These are phyloP conservation scores for Neocatenulostroma microsporum DNA, from an alignment of 2,329 filamentous ascomycete genomes.

Conservation along the genomic window DNA sequence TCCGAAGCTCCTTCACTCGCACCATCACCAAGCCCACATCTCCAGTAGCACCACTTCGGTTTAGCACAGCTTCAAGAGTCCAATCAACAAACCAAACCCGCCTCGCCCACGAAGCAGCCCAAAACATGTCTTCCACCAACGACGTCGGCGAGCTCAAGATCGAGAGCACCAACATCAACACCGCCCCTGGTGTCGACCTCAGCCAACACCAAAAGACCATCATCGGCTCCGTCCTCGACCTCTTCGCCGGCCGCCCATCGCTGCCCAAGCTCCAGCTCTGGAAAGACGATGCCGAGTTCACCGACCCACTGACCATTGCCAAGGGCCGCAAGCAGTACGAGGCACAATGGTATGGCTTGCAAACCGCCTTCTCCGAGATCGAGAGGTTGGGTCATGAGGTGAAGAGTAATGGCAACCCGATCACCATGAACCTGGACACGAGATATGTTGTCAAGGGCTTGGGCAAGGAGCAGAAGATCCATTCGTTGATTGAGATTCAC, in stretches of 20 bases:
- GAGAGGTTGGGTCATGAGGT: conserved; percentile 49
- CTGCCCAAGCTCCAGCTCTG: conserved; percentile 54
- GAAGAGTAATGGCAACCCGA: conserved; percentile 50
- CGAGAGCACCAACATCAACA: conserved; percentile 49
- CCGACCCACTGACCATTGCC: conserved; percentile 53
- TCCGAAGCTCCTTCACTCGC: conserved; percentile 1
- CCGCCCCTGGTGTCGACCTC: conserved; percentile 45
- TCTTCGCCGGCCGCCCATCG: conserved; percentile 54
- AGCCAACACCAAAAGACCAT: conserved; percentile 46
- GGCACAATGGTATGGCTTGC: conserved; percentile 53
- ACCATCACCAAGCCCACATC: conserved; percentile 1
- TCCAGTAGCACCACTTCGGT: too few species aligned
- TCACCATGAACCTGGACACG: conserved; percentile 48
- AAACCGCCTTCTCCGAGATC: conserved; percentile 52
- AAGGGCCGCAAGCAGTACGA: conserved; percentile 47
- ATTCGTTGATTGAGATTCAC: conserved; percentile 43
- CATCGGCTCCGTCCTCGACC: conserved; percentile 53
- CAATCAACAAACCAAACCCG: neutral
- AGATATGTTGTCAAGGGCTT: conserved; percentile 49
- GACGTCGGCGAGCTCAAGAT: conserved; percentile 36
- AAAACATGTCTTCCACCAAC: conserved; percentile 19
- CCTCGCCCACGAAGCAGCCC: neutral
- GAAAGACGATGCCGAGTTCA: conserved; percentile 51
- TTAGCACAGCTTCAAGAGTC: neutral
- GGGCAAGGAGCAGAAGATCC: conserved; percentile 44